Evolutionary conservation across 2,329 filamentous ascomycete species (phyloP).

Genomic region (Hymenoscyphus scutula): DNA sequence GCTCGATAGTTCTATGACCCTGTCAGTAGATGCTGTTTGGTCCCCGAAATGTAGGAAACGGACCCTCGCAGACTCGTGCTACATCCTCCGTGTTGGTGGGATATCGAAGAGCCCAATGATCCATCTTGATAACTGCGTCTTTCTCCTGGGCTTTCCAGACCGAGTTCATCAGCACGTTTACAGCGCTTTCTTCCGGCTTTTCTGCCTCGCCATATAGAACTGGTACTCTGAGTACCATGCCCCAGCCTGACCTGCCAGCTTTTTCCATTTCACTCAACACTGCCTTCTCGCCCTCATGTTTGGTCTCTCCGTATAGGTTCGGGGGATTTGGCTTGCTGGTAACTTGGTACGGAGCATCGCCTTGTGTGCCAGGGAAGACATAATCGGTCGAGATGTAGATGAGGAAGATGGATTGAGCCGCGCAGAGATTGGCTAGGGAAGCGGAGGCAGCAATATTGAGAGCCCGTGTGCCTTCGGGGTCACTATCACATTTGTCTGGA

Average conservation of each 20-base stretch:
- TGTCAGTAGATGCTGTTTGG: not conserved
- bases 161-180: constrained; percentile 76
- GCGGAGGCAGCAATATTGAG: constrained; percentile 73
- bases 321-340: constrained; percentile 64
- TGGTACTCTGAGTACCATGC: constrained; percentile 74
- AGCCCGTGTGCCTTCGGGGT: constrained; percentile 70
- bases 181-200: constrained; percentile 70
- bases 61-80: constrained; percentile 70
- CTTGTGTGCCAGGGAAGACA: constrained; percentile 69
- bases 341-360: constrained; percentile 80
- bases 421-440: constrained; percentile 64
- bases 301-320: constrained; percentile 77
- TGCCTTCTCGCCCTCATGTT: constrained; percentile 67
- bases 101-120: constrained; percentile 81
- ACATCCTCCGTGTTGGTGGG: constrained; percentile 90
- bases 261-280: constrained; percentile 60
- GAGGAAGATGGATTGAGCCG: constrained; percentile 58
- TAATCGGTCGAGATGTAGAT: constrained; percentile 84
- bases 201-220: constrained; percentile 80
- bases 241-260: constrained; percentile 51
- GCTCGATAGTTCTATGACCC: constrained; percentile 59
- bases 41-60: constrained; percentile 27
- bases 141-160: constrained; percentile 71
- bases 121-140: constrained; percentile 67
- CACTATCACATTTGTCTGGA: constrained; percentile 78